Percentiles rank a stretch among this genome's conserved stretches.
These are phyloP conservation scores for Uromyces viciae-fabae DNA, from an alignment of 1,284 basidiomycete species.

Conservation along the genomic window DNA sequence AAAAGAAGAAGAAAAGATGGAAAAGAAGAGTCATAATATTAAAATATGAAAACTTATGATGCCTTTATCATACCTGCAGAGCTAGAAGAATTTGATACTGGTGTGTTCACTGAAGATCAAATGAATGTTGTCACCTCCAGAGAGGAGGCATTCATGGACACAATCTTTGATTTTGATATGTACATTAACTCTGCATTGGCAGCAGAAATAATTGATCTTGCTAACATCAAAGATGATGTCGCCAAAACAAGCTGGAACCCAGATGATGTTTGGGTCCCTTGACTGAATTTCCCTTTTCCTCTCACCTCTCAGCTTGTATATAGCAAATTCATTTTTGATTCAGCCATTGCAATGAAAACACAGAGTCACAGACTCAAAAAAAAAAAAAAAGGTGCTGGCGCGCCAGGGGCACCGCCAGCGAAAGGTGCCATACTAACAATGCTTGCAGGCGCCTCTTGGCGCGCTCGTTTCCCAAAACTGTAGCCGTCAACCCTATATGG, in stretches of 20 bases:
- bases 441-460: too few species aligned
- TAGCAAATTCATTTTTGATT: too few species aligned
- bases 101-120: not conserved
- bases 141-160: not conserved
- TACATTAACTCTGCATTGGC: not conserved
- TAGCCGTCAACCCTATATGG: too few species aligned
- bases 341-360: too few species aligned
- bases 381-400: too few species aligned
- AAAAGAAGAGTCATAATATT: not conserved
- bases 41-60: not conserved
- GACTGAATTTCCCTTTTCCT: too few species aligned
- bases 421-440: too few species aligned
- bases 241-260: not conserved
- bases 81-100: not conserved
- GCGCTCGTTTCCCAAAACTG: too few species aligned
- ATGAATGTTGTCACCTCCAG: not conserved
- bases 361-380: too few species aligned
- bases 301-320: too few species aligned
- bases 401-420: too few species aligned
- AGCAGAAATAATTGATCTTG: not conserved
- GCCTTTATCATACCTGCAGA: not conserved
- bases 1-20: not conserved
- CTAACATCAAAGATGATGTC: not conserved
- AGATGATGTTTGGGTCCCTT: not conserved
- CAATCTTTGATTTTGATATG: not conserved